Percentiles rank a stretch among this genome's conserved stretches.
phyloP scores from a whole-genome alignment of 139 green algal species.

The Chlorella sp. region DNA sequence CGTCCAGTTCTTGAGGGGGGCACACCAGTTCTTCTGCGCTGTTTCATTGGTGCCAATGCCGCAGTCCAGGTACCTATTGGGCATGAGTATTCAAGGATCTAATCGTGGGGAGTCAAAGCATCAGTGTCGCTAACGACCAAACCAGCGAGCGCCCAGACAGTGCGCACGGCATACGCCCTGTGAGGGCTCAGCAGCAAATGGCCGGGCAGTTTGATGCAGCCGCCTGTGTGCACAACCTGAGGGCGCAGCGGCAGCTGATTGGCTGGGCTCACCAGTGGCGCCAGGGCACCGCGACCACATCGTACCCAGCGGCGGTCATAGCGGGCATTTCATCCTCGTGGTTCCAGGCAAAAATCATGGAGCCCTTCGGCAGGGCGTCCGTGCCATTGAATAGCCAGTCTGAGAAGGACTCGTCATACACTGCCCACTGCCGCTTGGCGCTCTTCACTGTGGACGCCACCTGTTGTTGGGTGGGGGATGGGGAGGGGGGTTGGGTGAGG shows the following conservation, averaged over 20 bases:
- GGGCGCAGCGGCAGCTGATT: background rate
- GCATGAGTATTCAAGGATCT: no score
- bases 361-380: background rate
- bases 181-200: no score
- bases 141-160: no score
- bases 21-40: no score
- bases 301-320: constrained; percentile 3
- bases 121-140: no score
- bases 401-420: background rate
- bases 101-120: no score
- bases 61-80: background rate
- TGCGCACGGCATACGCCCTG: no score
- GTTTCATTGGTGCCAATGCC: no score
- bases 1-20: no score
- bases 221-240: no score
- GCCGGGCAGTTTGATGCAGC: no score
- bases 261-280: background rate
- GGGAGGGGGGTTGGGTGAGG: background rate
- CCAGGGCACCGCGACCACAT: background rate
- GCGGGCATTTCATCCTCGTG: background rate
- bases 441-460: background rate
- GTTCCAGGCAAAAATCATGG: background rate
- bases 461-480: background rate
- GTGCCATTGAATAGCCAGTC: background rate
- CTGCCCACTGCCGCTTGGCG: background rate